Evolutionary conservation across 441 rosid species (phyloP), one percentile per base, ranked within the genome.

Genomic region (Gossypium schwendimanii): DNA sequence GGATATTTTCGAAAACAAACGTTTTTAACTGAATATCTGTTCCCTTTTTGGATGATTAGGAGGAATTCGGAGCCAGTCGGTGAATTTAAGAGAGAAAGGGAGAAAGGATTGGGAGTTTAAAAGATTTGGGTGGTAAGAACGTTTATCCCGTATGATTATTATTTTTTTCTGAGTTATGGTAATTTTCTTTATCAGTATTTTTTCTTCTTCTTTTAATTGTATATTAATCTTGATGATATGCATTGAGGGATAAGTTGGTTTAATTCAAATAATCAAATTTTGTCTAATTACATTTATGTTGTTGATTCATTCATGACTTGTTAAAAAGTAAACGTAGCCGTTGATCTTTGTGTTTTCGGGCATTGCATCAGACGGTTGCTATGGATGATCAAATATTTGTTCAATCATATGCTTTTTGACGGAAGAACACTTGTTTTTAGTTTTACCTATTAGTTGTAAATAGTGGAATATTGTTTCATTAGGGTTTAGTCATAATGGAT

Each of bases 91-190:
- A 60, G 31, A 61, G 23, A 58, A 41, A 17, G 26, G 26, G 44
- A 31, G 33, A 52, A 14, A 54, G 10, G 10, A 53, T 55, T 47
- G 36, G 9, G 21, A 4, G 31, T 14, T 28, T n/a, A 44, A 61
- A 52, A 3, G 26, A 21, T 24, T 26, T 71, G 63, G 52, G 57
- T 10, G 66, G 82, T 79, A 67, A 67, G 79, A 61, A 12, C 45
- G 21, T 10, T n/a, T 54, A 52, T 20, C 33, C 58, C 20, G 24
- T n/a, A n/a, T 47, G 41, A 21, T 64, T 44, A 21, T 18, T 31
- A 4, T 31, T 4, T 4, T 31, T 31, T 31, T 31, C 33, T 31
- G 6, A 31, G 33, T 0, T 4, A 31, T 31, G 33, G 6, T 31
- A 4, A 31, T 31, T 31, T 31, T 31, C 33, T 31, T 31, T 31